Percentiles rank a stretch among this genome's conserved stretches.
These are phyloP conservation scores for Ustilago trichophora DNA, from an alignment of 1,284 basidiomycete genomes.

Conservation along the genomic window DNA sequence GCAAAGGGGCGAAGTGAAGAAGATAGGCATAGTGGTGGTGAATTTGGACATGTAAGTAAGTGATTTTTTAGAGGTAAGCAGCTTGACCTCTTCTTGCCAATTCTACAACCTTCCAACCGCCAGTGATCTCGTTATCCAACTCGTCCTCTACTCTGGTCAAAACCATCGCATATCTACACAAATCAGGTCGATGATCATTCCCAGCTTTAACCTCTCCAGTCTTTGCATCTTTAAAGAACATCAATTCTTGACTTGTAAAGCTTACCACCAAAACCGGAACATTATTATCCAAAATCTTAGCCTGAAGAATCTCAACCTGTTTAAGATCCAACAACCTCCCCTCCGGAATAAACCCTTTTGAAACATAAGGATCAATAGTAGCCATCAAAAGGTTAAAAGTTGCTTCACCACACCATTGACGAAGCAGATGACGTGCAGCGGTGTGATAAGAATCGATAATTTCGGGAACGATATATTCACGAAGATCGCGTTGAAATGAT, in stretches of 20 bases:
- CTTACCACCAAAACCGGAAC: conserved; percentile 92
- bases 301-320: conserved; percentile 61
- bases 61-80: conserved; percentile 47
- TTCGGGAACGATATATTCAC: conserved; percentile 97
- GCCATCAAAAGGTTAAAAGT: conserved; percentile 91
- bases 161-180: conserved; percentile 91
- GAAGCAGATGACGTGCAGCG: conserved; percentile 84
- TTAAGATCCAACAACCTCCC: conserved; percentile 61
- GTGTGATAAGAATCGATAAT: conserved; percentile 94
- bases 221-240: conserved; percentile 88
- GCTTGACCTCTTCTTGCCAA: conserved; percentile 47
- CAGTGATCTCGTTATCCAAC: conserved; percentile 80
- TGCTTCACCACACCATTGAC: conserved; percentile 96
- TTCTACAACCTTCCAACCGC: conserved; percentile 95
- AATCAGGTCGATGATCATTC: conserved; percentile 86
- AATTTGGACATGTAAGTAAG: too few species aligned
- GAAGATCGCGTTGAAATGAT: conserved; percentile 84
- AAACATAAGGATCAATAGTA: conserved; percentile 91
- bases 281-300: conserved; percentile 75
- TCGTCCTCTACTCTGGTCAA: conserved; percentile 79
- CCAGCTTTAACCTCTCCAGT: conserved; percentile 86
- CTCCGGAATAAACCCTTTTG: conserved; percentile 76
- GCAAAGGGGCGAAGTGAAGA: too few species aligned
- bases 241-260: conserved; percentile 92
- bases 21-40: too few species aligned